Conservation (phyloP, 2,329 filamentous ascomycete genomes). For the Pseudogymnoascus sp. region DNA sequence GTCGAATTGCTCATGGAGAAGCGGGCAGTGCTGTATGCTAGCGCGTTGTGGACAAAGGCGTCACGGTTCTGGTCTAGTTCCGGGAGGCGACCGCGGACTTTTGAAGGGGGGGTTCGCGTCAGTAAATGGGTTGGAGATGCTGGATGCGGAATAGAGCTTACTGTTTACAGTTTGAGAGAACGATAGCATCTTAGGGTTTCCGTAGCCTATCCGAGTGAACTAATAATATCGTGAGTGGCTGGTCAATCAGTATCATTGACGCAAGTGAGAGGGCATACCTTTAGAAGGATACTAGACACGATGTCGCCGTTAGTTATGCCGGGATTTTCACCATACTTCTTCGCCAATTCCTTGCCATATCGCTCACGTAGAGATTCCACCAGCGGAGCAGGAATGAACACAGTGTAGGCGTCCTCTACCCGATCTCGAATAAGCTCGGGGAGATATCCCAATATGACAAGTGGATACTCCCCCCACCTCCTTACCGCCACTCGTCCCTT, state of each 20-base stretch:
- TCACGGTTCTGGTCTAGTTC: background rate
- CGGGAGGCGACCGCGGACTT: background rate
- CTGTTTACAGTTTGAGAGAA: background rate
- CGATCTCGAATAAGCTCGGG: background rate
- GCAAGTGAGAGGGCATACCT: background rate
- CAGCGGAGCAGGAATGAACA: background rate
- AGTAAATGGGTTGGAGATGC: background rate
- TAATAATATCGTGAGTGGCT: background rate
- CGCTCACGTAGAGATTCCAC: background rate
- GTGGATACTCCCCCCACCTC: background rate
- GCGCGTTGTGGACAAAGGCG: background rate
- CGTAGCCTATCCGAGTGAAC: background rate
- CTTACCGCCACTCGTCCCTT: background rate
- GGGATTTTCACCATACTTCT: background rate
- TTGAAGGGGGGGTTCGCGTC: background rate
- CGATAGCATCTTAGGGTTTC: background rate
- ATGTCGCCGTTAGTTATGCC: background rate
- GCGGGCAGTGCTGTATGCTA: background rate
- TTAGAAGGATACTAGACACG: background rate
- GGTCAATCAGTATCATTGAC: background rate
- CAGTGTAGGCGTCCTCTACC: background rate
- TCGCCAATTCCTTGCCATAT: background rate
- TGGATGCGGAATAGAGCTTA: background rate
- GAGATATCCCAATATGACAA: background rate
- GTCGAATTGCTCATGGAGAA: background rate